Evolutionary conservation across 768 basidiomycete species (phyloP), one percentile per base, ranked within the genome.

Genomic region (Mycena vitilis): DNA sequence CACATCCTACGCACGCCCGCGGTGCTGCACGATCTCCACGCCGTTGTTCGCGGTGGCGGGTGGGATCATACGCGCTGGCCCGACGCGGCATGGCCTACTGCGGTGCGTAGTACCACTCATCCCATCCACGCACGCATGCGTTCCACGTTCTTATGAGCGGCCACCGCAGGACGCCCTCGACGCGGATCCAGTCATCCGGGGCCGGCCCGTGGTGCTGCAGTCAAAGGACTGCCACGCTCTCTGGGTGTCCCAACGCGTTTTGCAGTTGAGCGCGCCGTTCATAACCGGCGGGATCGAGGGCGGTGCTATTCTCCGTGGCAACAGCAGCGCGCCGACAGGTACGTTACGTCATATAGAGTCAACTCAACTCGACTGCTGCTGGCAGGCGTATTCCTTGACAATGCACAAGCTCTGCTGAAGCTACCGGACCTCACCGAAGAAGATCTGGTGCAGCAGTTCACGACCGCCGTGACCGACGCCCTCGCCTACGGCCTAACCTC

Each of bases 11-110:
- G 82, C 4, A 87, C 88, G 57, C 88, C 91, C 0, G 87, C 88
- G 38, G 73, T 91, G 16, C 75, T 80, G 1, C 75, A 84, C 6
- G 85, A 93, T 73, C 81, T 79, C 1, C 79, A 85, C 3, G 78
- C 75, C 6, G 96, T 94, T 93, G 86, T 98, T 52, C 83, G 90
- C 71, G 96, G 95, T 11, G 87, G 91, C 80, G 96, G 96, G 6
- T 99, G 96, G 95, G 94, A 99, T 73, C 95, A 99, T 77, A 97
- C 93, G 3, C 83, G 85, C 65, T 95, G 93, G 93, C 71, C 84
- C 4, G 83, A 81, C 16, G 76, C 82, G 7, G 75, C 82, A n/a
- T 96, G 94, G 71, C 42, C 42, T 4, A 44, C 42, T 44, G 42
- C 42, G 11, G 42, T 44, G 42, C 42, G 42, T 44, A 16, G n/a